phyloP scores from a whole-genome alignment of 1,284 basidiomycete genomes.

The Ceratobasidium sp. region DNA sequence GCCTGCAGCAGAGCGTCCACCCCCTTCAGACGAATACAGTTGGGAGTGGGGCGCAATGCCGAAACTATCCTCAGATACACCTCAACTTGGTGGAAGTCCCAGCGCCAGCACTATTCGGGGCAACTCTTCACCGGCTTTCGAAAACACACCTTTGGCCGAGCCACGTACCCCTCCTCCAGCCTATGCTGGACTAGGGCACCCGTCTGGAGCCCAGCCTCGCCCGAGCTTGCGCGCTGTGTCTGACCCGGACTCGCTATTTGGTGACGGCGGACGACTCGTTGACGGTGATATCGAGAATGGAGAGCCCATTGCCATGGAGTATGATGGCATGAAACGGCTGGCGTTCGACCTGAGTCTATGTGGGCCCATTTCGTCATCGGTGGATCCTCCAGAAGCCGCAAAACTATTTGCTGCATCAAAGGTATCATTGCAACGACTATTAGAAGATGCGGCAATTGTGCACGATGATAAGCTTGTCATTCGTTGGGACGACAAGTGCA shows the following conservation, averaged over 20 bases:
- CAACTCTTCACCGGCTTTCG: constrained; percentile 24
- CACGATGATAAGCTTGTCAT: constrained; percentile 70
- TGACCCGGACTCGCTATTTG: constrained; percentile 53
- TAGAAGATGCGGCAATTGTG: constrained; percentile 66
- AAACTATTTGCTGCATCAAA: constrained; percentile 64
- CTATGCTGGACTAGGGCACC: constrained; percentile 25
- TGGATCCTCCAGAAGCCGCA: constrained; percentile 52
- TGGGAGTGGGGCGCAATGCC: constrained; percentile 90
- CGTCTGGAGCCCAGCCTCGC: constrained; percentile 45
- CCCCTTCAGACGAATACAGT: constrained; percentile 65
- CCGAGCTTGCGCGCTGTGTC: constrained; percentile 53
- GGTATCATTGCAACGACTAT: constrained; percentile 65
- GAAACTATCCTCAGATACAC: constrained; percentile 53
- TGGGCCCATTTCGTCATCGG: constrained; percentile 44
- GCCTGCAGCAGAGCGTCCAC: constrained; percentile 43
- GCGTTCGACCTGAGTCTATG: constrained; percentile 71
- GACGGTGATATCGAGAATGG: constrained; percentile 54
- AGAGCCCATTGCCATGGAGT: constrained; percentile 33
- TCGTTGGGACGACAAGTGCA: constrained; percentile 72
- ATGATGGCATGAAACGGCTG: constrained; percentile 58
- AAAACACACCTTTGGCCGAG: constrained; percentile 4
- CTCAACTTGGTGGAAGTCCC: constrained; percentile 16
- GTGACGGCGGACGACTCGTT: constrained; percentile 64
- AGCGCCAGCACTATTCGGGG: constrained; percentile 37
- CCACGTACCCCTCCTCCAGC: constrained; percentile 20